Conservation (phyloP, 768 basidiomycete genomes). For the Steccherinum ochraceum region DNA sequence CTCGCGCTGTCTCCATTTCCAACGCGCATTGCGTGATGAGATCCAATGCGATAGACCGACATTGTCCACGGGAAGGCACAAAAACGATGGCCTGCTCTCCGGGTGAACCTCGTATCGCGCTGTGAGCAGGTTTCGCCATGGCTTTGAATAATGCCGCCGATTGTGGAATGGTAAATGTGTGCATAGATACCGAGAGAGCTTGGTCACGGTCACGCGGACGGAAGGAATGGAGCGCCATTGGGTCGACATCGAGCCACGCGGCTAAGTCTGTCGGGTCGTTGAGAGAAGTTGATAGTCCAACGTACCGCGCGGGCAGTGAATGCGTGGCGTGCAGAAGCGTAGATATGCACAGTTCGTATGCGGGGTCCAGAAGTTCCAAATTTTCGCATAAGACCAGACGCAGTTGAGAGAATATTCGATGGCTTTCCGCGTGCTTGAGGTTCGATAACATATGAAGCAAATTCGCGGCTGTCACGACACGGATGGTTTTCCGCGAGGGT, state of each 20-base stretch:
- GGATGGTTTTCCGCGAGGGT: slow-evolving; percentile 39
- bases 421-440: not conserved
- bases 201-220: slow-evolving; percentile 79
- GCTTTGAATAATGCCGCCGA: slow-evolving; percentile 84
- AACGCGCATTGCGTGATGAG: slow-evolving; percentile 85
- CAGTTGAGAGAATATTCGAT: slow-evolving; percentile 24
- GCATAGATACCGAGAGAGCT: slow-evolving; percentile 57
- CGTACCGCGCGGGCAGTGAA: slow-evolving; percentile 55
- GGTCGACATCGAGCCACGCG: slow-evolving; percentile 73
- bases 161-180: slow-evolving; percentile 81
- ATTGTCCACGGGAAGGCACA: slow-evolving; percentile 80
- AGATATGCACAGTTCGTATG: slow-evolving; percentile 81
- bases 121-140: slow-evolving; percentile 87
- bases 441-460: slow-evolving; percentile 39
- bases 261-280: slow-evolving; percentile 78
- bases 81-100: slow-evolving; percentile 68
- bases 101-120: slow-evolving; percentile 49
- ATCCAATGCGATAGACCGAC: slow-evolving; percentile 66
- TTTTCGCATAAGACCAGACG: slow-evolving; percentile 77
- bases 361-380: slow-evolving; percentile 73
- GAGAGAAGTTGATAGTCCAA: slow-evolving; percentile 75
- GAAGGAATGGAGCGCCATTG: slow-evolving; percentile 65
- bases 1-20: slow-evolving; percentile 58
- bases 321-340: slow-evolving; percentile 62
- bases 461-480: slow-evolving; percentile 48